phyloP scores from a whole-genome alignment of 495 filamentous ascomycete genomes.

The Glutinoglossum americanum region DNA sequence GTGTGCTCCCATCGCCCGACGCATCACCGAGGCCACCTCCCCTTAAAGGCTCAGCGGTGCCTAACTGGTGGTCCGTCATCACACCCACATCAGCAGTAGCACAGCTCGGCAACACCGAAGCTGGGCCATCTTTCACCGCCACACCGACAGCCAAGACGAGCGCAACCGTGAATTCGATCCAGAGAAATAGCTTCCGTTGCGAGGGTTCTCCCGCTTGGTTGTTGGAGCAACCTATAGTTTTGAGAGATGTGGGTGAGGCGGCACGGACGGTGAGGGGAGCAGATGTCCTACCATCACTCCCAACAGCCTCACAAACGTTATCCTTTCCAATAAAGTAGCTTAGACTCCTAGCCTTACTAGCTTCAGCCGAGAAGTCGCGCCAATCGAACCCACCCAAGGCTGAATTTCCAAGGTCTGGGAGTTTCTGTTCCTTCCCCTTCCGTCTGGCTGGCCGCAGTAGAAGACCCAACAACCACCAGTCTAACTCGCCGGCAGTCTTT shows the following conservation, averaged over 20 bases:
- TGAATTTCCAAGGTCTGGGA: neutral
- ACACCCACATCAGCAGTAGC: neutral
- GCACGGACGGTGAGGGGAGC: neutral
- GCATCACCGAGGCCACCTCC: too few species aligned
- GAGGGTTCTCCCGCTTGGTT: neutral
- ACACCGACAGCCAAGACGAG: conserved; percentile 15
- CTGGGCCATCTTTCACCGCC: conserved; percentile 15
- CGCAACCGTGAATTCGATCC: conserved; percentile 16
- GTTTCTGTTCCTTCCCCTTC: neutral
- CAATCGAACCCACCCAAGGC: neutral
- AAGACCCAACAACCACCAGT: neutral
- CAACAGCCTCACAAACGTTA: neutral
- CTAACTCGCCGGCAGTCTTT: neutral
- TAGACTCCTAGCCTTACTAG: neutral
- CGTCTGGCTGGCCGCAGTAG: neutral
- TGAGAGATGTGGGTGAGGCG: conserved; percentile 10
- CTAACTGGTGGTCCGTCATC: neutral
- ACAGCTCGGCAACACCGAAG: conserved; percentile 2
- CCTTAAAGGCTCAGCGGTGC: neutral
- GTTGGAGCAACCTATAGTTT: conserved; percentile 7
- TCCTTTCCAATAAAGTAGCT: neutral
- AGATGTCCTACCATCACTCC: neutral
- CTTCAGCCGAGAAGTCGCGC: neutral
- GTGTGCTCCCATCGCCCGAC: too few species aligned
- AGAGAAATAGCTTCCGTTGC: conserved; percentile 12